These are phyloP conservation scores for Chamaenerion angustifolium DNA, from an alignment of 345 rosid species.

Conservation along the genomic window DNA sequence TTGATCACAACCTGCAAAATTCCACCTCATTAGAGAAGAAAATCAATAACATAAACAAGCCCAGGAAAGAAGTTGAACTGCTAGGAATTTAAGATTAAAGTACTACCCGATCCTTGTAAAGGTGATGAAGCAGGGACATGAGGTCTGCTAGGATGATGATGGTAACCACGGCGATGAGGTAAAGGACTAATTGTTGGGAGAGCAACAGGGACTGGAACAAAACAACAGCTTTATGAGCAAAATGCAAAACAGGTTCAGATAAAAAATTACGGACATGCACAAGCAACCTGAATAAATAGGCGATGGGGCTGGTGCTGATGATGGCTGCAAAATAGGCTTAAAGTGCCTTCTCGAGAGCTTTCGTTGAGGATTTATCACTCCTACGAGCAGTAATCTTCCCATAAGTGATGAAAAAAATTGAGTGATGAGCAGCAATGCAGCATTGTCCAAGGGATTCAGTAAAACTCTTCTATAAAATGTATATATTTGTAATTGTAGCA, in stretches of 20 bases:
- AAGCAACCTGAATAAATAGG: conserved; percentile 30
- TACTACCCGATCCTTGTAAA: conserved; percentile 13
- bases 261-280: background rate
- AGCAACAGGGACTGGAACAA: conserved; percentile 25
- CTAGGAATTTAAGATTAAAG: no score
- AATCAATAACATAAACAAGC: background rate
- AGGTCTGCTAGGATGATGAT: conserved; percentile 37
- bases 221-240: conserved; percentile 11
- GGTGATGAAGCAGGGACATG: conserved; percentile 50
- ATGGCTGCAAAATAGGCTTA: conserved; percentile 25
- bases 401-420: conserved; percentile 15
- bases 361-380: conserved; percentile 21
- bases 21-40: background rate
- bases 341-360: conserved; percentile 17
- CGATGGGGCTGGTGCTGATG: conserved; percentile 31
- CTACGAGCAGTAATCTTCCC: conserved; percentile 39
- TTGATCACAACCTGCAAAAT: conserved; percentile 75
- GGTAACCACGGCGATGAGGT: conserved; percentile 33
- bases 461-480: background rate
- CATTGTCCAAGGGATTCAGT: background rate
- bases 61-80: no score
- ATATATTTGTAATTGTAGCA: background rate
- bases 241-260: background rate
- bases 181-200: conserved; percentile 22
- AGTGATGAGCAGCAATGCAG: background rate